Percentiles rank a stretch among this genome's conserved stretches.
phyloP scores from a whole-genome alignment of 2,329 filamentous ascomycete genomes.

The Aquanectria penicillioides region DNA sequence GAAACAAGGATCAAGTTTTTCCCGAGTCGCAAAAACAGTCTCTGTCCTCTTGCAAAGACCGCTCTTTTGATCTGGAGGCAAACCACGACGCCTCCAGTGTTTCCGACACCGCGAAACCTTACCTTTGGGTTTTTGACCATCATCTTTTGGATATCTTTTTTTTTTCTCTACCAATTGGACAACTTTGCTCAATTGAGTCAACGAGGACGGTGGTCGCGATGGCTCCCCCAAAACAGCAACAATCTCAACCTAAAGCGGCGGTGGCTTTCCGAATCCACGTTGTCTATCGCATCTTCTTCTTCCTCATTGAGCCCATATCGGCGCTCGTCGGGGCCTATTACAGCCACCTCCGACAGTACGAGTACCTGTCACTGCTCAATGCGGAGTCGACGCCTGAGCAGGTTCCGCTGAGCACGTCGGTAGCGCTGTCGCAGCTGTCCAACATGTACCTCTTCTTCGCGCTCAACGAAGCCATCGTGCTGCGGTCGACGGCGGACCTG shows the following conservation, averaged over 20 bases:
- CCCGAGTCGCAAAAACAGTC: slow-evolving; percentile 27
- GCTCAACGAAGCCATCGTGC: slow-evolving; percentile 79
- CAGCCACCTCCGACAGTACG: slow-evolving; percentile 58
- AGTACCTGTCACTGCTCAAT: slow-evolving; percentile 74
- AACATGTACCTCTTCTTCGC: slow-evolving; percentile 83
- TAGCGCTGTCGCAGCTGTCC: slow-evolving; percentile 78
- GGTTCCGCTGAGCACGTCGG: slow-evolving; percentile 68
- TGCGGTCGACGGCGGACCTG: slow-evolving; percentile 74
- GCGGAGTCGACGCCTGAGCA: slow-evolving; percentile 54
- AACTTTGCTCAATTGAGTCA: slow-evolving; percentile 2
- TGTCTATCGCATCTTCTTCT: slow-evolving; percentile 77
- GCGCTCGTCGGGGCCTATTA: slow-evolving; percentile 64
- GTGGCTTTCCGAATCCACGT: slow-evolving; percentile 63
- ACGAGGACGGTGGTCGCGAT: slow-evolving; percentile 36
- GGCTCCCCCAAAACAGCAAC: slow-evolving; percentile 27
- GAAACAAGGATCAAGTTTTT: slow-evolving; percentile 44
- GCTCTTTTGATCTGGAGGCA: not conserved
- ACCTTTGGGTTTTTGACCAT: no score
- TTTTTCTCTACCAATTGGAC: not conserved
- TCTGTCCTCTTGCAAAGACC: slow-evolving; percentile 11
- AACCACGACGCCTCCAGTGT: no score
- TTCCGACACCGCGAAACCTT: no score
- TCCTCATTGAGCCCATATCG: slow-evolving; percentile 72
- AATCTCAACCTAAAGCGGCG: slow-evolving; percentile 3
- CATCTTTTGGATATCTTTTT: no score